phyloP scores from a whole-genome alignment of 345 rosid species.

The Camelina laxa region DNA sequence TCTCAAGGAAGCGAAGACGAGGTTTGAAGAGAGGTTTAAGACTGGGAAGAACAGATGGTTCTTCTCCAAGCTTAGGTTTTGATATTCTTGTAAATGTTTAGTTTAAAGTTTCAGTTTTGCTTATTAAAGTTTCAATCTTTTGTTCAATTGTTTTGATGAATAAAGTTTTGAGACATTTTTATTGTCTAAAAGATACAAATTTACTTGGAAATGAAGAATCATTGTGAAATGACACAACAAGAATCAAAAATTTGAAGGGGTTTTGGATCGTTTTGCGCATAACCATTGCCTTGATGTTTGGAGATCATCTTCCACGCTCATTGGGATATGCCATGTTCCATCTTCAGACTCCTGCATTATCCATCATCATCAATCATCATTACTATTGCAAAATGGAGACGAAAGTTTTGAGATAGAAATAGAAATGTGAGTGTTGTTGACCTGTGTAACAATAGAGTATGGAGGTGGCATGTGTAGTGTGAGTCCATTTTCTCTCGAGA shows the following conservation, averaged over 20 bases:
- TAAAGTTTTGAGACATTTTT: neutral
- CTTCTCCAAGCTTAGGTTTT: slow-evolving; percentile 55
- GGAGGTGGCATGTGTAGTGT: slow-evolving; percentile 88
- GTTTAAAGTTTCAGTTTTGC: no score
- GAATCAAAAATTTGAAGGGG: slow-evolving; percentile 27
- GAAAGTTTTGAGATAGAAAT: neutral
- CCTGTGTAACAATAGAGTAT: slow-evolving; percentile 95
- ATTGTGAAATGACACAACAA: slow-evolving; percentile 34
- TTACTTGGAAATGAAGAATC: neutral
- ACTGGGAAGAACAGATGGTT: slow-evolving; percentile 58
- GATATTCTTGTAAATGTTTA: no score
- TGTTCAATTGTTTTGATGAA: neutral
- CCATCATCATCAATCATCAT: neutral
- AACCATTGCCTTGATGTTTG: slow-evolving; percentile 80
- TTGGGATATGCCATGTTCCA: slow-evolving; percentile 92
- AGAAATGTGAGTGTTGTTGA: slow-evolving; percentile 26
- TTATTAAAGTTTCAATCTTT: no score
- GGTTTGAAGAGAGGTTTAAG: slow-evolving; percentile 57
- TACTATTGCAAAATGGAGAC: slow-evolving; percentile 5
- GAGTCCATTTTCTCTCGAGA: slow-evolving; percentile 52
- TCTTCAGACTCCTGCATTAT: slow-evolving; percentile 78
- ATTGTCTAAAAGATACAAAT: neutral
- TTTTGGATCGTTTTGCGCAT: slow-evolving; percentile 59
- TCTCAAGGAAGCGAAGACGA: slow-evolving; percentile 50
- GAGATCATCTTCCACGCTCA: slow-evolving; percentile 60